A percentile compares a stretch with the other conserved stretches of the same genome.
Conservation (phyloP, 2,329 filamentous ascomycete species). For the Parafenestella ontariensis region DNA sequence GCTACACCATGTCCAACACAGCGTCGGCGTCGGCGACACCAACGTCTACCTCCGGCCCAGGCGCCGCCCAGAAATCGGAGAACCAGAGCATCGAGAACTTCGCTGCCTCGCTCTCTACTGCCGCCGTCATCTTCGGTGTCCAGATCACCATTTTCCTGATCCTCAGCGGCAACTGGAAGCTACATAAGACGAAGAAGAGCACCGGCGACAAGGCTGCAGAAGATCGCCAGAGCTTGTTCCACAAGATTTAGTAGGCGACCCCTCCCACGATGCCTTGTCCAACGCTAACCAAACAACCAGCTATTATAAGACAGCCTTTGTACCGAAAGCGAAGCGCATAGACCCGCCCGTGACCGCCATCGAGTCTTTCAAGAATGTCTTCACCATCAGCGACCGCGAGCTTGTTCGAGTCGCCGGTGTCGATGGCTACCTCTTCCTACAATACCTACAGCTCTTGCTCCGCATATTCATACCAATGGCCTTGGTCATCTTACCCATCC, state of each 20-base stretch:
- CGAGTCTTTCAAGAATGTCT: slow-evolving; percentile 57
- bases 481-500: slow-evolving; percentile 77
- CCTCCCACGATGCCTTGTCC: not conserved
- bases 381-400: slow-evolving; percentile 75
- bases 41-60: slow-evolving; percentile 6
- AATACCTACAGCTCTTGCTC: slow-evolving; percentile 84
- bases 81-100: slow-evolving; percentile 50
- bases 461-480: slow-evolving; percentile 91
- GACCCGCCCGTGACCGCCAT: slow-evolving; percentile 43
- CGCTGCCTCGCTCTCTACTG: slow-evolving; percentile 45
- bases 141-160: slow-evolving; percentile 45
- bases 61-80: slow-evolving; percentile 15
- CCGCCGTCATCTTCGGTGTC: slow-evolving; percentile 45
- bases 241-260: slow-evolving; percentile 46
- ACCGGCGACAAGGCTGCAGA: slow-evolving; percentile 24
- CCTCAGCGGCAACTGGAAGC: slow-evolving; percentile 48
- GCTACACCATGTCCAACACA: slow-evolving; percentile 14
- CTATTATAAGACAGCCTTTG: slow-evolving; percentile 49
- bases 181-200: slow-evolving; percentile 31
- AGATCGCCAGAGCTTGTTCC: slow-evolving; percentile 44
- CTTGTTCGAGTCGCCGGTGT: slow-evolving; percentile 95
- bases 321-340: slow-evolving; percentile 45
- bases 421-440: slow-evolving; percentile 96
- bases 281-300: slow-evolving; percentile 31
- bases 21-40: slow-evolving; percentile 4